A percentile compares a stretch with the other conserved stretches of the same genome.
Evolutionary conservation across 2,329 filamentous ascomycete species (phyloP).

Genomic region (Xylaria sp.): DNA sequence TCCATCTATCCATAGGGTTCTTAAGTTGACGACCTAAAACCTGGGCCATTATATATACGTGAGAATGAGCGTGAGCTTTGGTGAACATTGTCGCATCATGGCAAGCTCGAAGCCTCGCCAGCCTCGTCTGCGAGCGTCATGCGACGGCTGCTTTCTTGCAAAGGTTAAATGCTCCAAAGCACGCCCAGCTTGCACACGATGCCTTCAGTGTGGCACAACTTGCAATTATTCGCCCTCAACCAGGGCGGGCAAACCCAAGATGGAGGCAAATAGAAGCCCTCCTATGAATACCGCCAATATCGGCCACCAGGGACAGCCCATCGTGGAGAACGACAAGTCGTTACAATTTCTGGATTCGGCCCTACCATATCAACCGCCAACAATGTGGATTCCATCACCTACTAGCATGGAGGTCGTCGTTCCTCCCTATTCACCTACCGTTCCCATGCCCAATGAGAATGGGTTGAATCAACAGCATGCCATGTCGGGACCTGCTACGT

Average conservation of each 20-base stretch:
- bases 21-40: too few relatives aligned
- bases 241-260: constrained; percentile 55
- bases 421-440: too few relatives aligned
- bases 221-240: constrained; percentile 60
- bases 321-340: too few relatives aligned
- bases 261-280: constrained; percentile 36
- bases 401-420: too few relatives aligned
- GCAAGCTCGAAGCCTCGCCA: constrained; percentile 2
- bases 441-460: constrained; percentile 33
- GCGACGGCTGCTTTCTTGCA: constrained; percentile 60
- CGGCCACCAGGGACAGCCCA: too few relatives aligned
- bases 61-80: too few relatives aligned
- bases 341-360: too few relatives aligned
- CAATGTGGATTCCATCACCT: too few relatives aligned
- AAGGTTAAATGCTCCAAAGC: constrained; percentile 63
- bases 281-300: too few relatives aligned
- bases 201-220: constrained; percentile 54
- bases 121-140: constrained; percentile 54
- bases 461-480: constrained; percentile 32
- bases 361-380: constrained; percentile 40
- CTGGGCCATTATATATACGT: too few relatives aligned
- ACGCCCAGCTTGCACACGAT: constrained; percentile 59
- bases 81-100: constrained; percentile 8
- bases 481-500: too few relatives aligned
- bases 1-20: too few relatives aligned